phyloP scores from a whole-genome alignment of 306 rosid genomes.

The barrel medic (Medicago truncatula) region MtrunA17r5.0-ANR NC_053042.1:49312001-49312500 shows the following conservation, averaged over 20 bases:
- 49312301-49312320: constrained; percentile 24
- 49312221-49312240: constrained; percentile 30
- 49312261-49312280: constrained; percentile 24
- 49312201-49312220: neutral
- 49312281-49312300: constrained; percentile 35
- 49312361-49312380: neutral
- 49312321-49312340: constrained; percentile 23
- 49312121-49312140: neutral
- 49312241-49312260: constrained; percentile 54
- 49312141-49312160: too few relatives aligned
- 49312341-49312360: neutral
- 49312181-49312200: too few relatives aligned
- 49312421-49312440: constrained; percentile 52
- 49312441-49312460: constrained; percentile 39
- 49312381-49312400: neutral
- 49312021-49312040: constrained; percentile 34
- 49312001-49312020: neutral
- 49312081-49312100: constrained; percentile 6
- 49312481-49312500: constrained; percentile 47
- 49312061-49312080: constrained; percentile 13
- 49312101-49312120: neutral
- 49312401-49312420: constrained; percentile 16
- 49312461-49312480: constrained; percentile 43
- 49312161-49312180: neutral
- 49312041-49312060: neutral